phyloP scores from a whole-genome alignment of 2,329 filamentous ascomycete genomes.

The Penicillium sp. region DNA sequence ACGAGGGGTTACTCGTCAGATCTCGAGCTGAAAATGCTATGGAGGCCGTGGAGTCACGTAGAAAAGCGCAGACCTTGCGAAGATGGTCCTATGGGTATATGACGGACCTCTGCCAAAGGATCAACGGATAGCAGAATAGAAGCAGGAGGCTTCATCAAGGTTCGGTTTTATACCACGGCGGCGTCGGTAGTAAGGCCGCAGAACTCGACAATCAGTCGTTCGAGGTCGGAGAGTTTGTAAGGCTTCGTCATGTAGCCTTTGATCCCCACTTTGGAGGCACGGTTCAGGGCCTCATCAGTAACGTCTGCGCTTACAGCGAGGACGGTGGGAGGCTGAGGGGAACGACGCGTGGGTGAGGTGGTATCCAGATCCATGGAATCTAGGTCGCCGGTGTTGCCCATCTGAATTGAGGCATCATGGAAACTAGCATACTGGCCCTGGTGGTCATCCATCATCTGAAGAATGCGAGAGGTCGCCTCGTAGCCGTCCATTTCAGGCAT shows the following conservation, averaged over 20 bases:
- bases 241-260: conserved; percentile 69
- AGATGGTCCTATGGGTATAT: conserved; percentile 15
- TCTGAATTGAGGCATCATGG: conserved; percentile 6
- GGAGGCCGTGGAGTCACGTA: neutral
- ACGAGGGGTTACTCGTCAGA: neutral
- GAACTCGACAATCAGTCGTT: conserved; percentile 56
- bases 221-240: conserved; percentile 62
- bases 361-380: conserved; percentile 20
- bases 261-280: conserved; percentile 63
- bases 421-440: conserved; percentile 22
- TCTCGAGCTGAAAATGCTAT: conserved; percentile 1
- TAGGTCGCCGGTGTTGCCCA: conserved; percentile 10
- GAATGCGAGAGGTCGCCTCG: conserved; percentile 63
- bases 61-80: neutral
- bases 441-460: conserved; percentile 51
- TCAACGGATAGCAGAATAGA: conserved; percentile 1
- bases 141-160: neutral
- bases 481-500: conserved; percentile 74
- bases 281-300: conserved; percentile 61
- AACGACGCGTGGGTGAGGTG: conserved; percentile 22
- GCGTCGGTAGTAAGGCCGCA: conserved; percentile 29
- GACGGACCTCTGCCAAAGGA: neutral
- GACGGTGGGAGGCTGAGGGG: conserved; percentile 47
- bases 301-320: conserved; percentile 67
- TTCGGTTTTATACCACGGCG: neutral